These are phyloP conservation scores for Infundibulicybe gibba DNA, from an alignment of 768 basidiomycete genomes.

Conservation along the genomic window DNA sequence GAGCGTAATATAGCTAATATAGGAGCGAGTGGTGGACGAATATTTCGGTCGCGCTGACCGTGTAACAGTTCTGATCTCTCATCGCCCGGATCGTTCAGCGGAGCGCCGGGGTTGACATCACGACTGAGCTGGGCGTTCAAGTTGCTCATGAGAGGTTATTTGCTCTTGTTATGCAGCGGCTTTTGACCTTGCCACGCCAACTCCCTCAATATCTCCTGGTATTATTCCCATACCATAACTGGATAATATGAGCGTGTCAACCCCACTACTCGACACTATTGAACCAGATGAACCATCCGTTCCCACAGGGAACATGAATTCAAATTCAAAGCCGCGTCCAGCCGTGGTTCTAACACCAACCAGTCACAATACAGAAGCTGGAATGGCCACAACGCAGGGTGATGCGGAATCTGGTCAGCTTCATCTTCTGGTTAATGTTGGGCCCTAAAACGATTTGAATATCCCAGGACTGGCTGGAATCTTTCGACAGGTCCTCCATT, in stretches of 20 bases:
- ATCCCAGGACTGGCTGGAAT: conserved; percentile 65
- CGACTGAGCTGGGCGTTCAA: neutral
- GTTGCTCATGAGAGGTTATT: too few species aligned
- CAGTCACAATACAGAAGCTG: conserved; percentile 28
- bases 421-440: neutral
- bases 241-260: conserved; percentile 51
- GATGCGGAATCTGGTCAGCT: conserved; percentile 77
- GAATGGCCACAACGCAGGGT: conserved; percentile 49
- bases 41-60: conserved; percentile 11
- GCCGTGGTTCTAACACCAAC: conserved; percentile 61
- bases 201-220: neutral
- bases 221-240: conserved; percentile 1
- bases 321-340: conserved; percentile 23
- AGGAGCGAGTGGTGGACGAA: too few species aligned
- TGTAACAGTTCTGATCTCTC: conserved; percentile 5
- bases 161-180: conserved; percentile 5
- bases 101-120: conserved; percentile 19
- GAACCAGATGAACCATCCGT: conserved; percentile 74
- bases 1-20: conserved; percentile 14
- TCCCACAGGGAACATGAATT: conserved; percentile 30
- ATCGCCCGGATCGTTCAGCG: neutral
- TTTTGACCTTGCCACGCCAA: neutral
- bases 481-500: conserved; percentile 53
- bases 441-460: conserved; percentile 3
- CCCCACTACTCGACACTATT: conserved; percentile 76